Base-by-base conservation (phyloP, 768 basidiomycete genomes). In the Tricholomella constricta region DNA sequence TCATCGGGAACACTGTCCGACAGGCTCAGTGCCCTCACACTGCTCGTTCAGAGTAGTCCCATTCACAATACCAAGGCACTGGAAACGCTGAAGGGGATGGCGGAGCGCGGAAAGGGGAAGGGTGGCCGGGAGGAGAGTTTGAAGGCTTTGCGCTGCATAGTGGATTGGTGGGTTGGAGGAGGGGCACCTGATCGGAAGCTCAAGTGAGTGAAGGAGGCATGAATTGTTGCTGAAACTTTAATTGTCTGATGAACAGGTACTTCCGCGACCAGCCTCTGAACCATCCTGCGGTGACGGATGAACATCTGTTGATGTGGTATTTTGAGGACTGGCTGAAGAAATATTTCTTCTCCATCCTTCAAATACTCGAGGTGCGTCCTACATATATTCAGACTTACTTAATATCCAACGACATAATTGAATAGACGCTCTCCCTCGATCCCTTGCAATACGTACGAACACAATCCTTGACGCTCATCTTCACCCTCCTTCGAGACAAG, bases 301-400 rank as follows among this genome's bases (percentile, higher is more conserved):
- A 82, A 46, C 83, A 91, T 65, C 70, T 98, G 0, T 62, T 94
- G 5, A 52, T 88, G 3, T 98, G 90, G 87, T 88, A 88, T 55
- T 98, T 97, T 68, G 97, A 99, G 69, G 96, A 98, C 62, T 98
- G 93, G 91, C 68, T 98, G 45, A 99, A 99, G 72, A 94, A 94
- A 58, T 98, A 88, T 69, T 98, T 97, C 73, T 98, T 96, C 72
- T 86, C 86, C 2, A 70, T 97, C 34, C 80, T 98, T 3, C 91
- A 96, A 66, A 84, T 91, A 34, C 82, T 98, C 15, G 96, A 99
- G 81, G 92, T 89, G 36, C 38, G 76, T 62, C 40, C 27, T 20
- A 34, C 2, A 2, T 45, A 49, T 36, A 10, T 17, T 51, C 19
- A 15, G 40, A 15, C 27, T 19, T 11, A 6, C 51, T 12, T 34